Evolutionary conservation across 805 yeast genomes (phyloP), one percentile per base, ranked within the genome.

Genomic region (Myxozyma melibiosi): DNA sequence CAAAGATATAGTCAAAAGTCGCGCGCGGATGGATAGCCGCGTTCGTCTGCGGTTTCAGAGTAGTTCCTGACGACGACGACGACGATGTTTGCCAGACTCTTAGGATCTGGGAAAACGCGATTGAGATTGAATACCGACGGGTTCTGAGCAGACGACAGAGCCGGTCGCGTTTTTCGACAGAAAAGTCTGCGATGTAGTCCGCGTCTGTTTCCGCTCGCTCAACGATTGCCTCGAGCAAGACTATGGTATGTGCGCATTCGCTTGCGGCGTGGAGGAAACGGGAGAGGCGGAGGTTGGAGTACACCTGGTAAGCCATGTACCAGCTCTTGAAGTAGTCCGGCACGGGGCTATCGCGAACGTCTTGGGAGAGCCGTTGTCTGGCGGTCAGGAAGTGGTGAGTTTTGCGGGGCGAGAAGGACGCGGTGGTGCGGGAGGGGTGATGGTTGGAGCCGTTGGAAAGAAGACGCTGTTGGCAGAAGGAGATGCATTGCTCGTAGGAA

Each of bases 311-410:
- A 31, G 41, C 35, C 56, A 56, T 50, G 28, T 56, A 51, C 40
- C 51, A 41, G 28, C 42, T 18, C 22, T 56, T 56, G 28, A 47
- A 56, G 22, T 56, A 56, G 31, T 56, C 60, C 11, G 60, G 60
- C 9, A 52, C 46, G 8, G 34, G 39, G 27, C 50, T 27, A 28
- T 56, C 55, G n/a, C 49, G 34, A n/a, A 56, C 30, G 9, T 30
- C 38, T 2, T 44, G 24, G 22, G 42, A 30, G 18, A 51, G 25
- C 11, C 5, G 8, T 4, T 31, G 50, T 6, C 61, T 33, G 4
- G 35, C 25, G 7, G 3, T 25, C 30, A 45, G 30, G 18, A 53
- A 57, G 3, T 44, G 47, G 4, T 41, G 55, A 8, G 54, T 57
- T 28, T 48, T 42, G 4, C 53, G 39, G 11, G 57, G 58, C 24